A percentile compares a stretch with the other conserved stretches of the same genome.
These are phyloP conservation scores for Teratosphaeria viscida DNA, from an alignment of 2,329 filamentous ascomycete species.

Conservation along the genomic window DNA sequence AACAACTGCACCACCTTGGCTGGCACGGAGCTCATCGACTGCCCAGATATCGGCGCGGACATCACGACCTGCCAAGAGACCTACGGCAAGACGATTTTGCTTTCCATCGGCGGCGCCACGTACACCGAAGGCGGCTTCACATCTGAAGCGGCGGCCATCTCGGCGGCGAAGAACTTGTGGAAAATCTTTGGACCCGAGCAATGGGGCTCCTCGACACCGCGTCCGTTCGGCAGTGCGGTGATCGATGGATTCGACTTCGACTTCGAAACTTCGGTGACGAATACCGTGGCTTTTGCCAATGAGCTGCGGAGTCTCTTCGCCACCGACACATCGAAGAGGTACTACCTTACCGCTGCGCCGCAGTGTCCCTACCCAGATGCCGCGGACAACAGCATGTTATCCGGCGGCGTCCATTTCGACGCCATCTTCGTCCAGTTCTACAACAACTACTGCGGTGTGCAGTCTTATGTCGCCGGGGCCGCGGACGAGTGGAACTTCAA, in stretches of 20 bases:
- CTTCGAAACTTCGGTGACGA: conserved; percentile 51
- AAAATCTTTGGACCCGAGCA: conserved; percentile 53
- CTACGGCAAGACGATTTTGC: conserved; percentile 58
- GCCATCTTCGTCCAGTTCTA: conserved; percentile 35
- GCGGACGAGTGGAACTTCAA: conserved; percentile 44
- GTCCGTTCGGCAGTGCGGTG: conserved; percentile 56
- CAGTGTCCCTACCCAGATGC: conserved; percentile 32
- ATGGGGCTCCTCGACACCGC: conserved; percentile 31
- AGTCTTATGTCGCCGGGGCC: conserved; percentile 22
- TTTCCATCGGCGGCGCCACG: conserved; percentile 62
- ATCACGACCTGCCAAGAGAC: conserved; percentile 50
- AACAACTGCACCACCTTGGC: conserved; percentile 50
- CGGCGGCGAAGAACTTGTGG: conserved; percentile 56
- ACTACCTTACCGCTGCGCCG: conserved; percentile 31
- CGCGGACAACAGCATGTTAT: conserved; percentile 19
- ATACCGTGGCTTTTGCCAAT: conserved; percentile 46
- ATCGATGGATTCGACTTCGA: conserved; percentile 72
- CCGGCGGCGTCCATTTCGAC: conserved; percentile 53
- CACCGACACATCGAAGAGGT: conserved; percentile 29
- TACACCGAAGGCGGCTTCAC: conserved; percentile 59
- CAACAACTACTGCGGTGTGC: conserved; percentile 37
- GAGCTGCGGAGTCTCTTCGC: conserved; percentile 23
- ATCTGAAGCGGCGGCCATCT: conserved; percentile 40
- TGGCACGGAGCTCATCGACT: conserved; percentile 49
- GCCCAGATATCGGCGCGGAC: conserved; percentile 50